Evolutionary conservation across 139 green algal genomes (phyloP), one percentile per base, ranked within the genome.

Genomic region (Coelastrella sp.): DNA sequence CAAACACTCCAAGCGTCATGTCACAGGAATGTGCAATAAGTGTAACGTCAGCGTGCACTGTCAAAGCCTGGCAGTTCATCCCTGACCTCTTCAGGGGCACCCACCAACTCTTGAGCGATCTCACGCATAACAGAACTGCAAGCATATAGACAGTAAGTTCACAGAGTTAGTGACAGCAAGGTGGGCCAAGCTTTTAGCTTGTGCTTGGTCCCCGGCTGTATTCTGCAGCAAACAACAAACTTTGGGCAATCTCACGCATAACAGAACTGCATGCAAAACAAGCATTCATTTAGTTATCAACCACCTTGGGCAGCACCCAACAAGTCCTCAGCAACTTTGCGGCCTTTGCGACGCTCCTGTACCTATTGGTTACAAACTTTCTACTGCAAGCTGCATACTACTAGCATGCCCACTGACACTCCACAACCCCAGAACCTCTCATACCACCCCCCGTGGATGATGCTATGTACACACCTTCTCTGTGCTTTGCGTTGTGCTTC

Each of bases 41-140:
- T 23, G 96, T 92, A 89, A 95, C 75, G 58, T 93, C 92, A 85
- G 92, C 54, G n/a, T 61, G 83, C 87, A 61, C 84, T 89, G 88
- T 93, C 92, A 60, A 92, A 86, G 32, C 91, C 90, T n/a, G 90
- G 68, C 8, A 93, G 17, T 16, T 74, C 66, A 32, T 88, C 57
- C 65, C 92, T 82, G 83, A 97, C 90, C 95, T 99, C 97, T 90
- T 98, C 93, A 5, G 98, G 98, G 4, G 96, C 97, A 2, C 96
- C 89, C 61, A 93, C 88, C 85, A 96, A 32, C 86, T 98, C 93
- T 17, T 92, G 91, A n/a, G 93, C 92, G 59, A 96, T 89, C 59
- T 96, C 94, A 73, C 89, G 90, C 83, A 99, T 88, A 81, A 98
- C 92, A 22, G 92, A 90, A 82, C 92, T 97, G 60, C n/a, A 61